Conservation (phyloP, 306 rosid species). For the Pyrus betulifolia region DNA sequence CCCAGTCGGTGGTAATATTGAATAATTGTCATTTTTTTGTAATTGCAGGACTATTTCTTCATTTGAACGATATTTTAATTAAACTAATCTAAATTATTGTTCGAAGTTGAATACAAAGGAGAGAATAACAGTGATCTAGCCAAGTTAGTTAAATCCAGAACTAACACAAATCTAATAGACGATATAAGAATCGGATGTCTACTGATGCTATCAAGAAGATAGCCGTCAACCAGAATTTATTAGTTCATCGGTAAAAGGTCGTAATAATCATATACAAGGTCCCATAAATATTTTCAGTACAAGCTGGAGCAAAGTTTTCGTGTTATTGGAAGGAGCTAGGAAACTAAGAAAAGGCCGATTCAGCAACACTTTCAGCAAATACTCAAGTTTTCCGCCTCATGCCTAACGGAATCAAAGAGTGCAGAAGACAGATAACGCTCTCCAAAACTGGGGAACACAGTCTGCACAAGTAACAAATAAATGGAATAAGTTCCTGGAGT, state of each 20-base stretch:
- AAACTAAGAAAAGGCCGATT: not conserved
- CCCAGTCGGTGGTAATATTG: no score
- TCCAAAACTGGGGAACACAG: constrained; percentile 55
- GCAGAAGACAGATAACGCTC: constrained; percentile 54
- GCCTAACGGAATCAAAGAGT: constrained; percentile 51
- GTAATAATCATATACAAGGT: no score
- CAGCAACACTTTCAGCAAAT: not conserved
- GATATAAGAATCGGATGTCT: no score
- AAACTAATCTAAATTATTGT: no score
- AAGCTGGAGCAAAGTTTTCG: not conserved
- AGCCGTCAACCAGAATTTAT: no score
- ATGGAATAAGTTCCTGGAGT: no score
- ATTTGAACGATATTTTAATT: no score
- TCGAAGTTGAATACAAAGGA: not conserved
- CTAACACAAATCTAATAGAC: no score
- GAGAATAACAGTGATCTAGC: not conserved
- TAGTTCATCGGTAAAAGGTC: no score
- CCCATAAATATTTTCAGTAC: no score
- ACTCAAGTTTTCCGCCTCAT: constrained; percentile 54
- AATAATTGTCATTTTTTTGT: not conserved
- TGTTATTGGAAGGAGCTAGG: not conserved
- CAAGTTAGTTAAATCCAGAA: no score
- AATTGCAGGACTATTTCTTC: not conserved
- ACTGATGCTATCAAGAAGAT: no score
- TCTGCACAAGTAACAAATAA: constrained; percentile 17